Base-by-base conservation (phyloP, 768 basidiomycete species). In the Trametes sanguinea region DNA sequence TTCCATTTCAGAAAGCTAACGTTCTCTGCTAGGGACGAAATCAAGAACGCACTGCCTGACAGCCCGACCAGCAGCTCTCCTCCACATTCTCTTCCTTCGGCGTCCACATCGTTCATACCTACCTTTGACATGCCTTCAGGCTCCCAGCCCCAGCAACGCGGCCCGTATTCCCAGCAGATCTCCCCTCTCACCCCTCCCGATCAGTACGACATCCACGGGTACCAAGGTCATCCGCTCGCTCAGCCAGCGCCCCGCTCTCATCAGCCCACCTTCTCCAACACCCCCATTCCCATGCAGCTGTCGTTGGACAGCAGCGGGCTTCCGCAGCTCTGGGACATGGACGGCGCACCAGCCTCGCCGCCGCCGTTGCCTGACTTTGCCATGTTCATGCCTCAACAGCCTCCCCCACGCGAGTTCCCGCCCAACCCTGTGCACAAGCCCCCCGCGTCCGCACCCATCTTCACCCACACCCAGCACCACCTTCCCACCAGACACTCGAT, bases 31-130 rank as follows among this genome's bases (percentile, higher is more conserved):
- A 68, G 67, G 33, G 60, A 64, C 29, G 62, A 68, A 35, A 61
- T 68, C 37, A 64, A 54, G 62, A 57, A 62, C 37, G 58, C 65
- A 10, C 53, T 68, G 1, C 67, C 66, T 40, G 50, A 60, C 27
- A 64, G 54, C 33, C 60, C 64, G 50, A 53, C 44, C 2, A 58
- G 56, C 4, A 58, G 57, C 9, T 16, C 37, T 13, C 35, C 57
- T 10, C 39, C 47, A 7, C 6, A 32, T 22, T 16, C 17, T 14
- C 11, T 51, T 32, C 44, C 54, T 22, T 27, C 58, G 13, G 52
- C 37, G 3, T 33, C 45, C 8, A 54, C 56, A 11, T 16, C 54
- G 8, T 48, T 51, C 48, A 39, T 43, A 1, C 63, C 63, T 3
- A 32, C 44, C 1, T 56, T 55, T 39, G 17, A 60, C 4, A 7